Percentiles rank a stretch among this genome's conserved stretches.
Evolutionary conservation across 352 stramenopile genomes (phyloP).

Genomic region (Globisporangium orthogonon): DNA sequence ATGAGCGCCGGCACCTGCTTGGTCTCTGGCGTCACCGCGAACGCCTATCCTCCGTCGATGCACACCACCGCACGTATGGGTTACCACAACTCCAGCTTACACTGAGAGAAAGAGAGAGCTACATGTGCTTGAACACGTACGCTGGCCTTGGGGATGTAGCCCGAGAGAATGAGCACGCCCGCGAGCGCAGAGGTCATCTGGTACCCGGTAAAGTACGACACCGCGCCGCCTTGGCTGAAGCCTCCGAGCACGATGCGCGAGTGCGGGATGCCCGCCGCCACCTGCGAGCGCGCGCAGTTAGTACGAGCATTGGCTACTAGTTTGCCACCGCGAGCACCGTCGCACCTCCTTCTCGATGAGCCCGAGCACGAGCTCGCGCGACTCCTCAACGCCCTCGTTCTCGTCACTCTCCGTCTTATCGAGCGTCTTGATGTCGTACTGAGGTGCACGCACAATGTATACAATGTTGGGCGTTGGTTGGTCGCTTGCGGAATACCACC

Average conservation of each 20-base stretch:
- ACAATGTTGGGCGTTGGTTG: too few relatives aligned
- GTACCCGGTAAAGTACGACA: conserved; percentile 84
- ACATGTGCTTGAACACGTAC: background rate
- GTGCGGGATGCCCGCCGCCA: conserved; percentile 65
- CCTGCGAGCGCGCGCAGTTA: conserved; percentile 7
- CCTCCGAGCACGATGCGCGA: conserved; percentile 91
- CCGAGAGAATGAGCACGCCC: conserved; percentile 64
- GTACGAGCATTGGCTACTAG: too few relatives aligned
- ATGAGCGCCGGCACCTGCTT: conserved; percentile 68
- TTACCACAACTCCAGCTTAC: too few relatives aligned
- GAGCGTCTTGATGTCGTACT: conserved; percentile 93
- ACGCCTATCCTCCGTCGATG: conserved; percentile 22
- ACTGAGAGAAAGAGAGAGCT: too few relatives aligned
- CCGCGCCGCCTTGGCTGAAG: conserved; percentile 91
- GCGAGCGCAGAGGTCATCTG: conserved; percentile 54
- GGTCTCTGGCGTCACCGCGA: conserved; percentile 39
- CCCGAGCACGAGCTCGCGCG: conserved; percentile 46
- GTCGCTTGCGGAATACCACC: too few relatives aligned
- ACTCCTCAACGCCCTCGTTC: conserved; percentile 86
- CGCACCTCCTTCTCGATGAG: conserved; percentile 83
- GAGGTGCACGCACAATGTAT: background rate
- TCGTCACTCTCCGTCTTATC: conserved; percentile 82
- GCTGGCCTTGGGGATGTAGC: conserved; percentile 63
- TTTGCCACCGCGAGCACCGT: too few relatives aligned
- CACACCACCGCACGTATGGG: too few relatives aligned